Conservation (phyloP, 805 yeast species). For the Myxozyma geophila region DNA sequence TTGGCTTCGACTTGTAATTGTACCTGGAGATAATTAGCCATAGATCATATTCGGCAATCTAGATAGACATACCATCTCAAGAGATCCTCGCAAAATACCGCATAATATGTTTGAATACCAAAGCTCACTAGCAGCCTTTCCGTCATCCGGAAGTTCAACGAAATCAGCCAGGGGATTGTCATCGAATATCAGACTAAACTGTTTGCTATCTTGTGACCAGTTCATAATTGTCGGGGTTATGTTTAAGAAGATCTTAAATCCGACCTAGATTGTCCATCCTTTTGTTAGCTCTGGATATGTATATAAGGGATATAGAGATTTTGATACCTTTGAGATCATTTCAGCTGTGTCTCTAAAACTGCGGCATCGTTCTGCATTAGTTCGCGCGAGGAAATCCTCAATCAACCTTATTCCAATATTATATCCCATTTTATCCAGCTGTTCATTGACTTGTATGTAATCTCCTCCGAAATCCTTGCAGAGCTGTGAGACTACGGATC, state of each 20-base stretch:
- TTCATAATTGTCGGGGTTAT: constrained; percentile 73
- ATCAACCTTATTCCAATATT: constrained; percentile 88
- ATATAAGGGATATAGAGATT: neutral
- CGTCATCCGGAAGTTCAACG: constrained; percentile 89
- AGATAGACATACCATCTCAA: constrained; percentile 67
- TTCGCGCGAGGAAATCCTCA: constrained; percentile 88
- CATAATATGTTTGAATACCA: constrained; percentile 93
- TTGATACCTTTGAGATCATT: constrained; percentile 61
- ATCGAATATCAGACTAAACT: constrained; percentile 69
- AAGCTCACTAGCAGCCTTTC: constrained; percentile 66
- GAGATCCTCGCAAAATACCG: constrained; percentile 88
- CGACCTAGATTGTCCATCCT: constrained; percentile 51
- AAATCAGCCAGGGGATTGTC: constrained; percentile 95
- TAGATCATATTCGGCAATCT: neutral
- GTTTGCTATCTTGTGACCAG: constrained; percentile 77
- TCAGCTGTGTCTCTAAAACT: constrained; percentile 86
- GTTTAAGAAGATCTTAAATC: constrained; percentile 87
- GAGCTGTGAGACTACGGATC: constrained; percentile 88
- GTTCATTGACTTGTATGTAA: constrained; percentile 77
- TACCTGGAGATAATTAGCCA: constrained; percentile 49
- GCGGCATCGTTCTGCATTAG: constrained; percentile 82
- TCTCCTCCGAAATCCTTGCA: constrained; percentile 81
- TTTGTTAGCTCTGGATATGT: neutral
- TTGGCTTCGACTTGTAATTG: constrained; percentile 86
- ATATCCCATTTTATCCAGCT: constrained; percentile 91